phyloP scores from a whole-genome alignment of 768 basidiomycete genomes.

The Podaxis sp. region DNA sequence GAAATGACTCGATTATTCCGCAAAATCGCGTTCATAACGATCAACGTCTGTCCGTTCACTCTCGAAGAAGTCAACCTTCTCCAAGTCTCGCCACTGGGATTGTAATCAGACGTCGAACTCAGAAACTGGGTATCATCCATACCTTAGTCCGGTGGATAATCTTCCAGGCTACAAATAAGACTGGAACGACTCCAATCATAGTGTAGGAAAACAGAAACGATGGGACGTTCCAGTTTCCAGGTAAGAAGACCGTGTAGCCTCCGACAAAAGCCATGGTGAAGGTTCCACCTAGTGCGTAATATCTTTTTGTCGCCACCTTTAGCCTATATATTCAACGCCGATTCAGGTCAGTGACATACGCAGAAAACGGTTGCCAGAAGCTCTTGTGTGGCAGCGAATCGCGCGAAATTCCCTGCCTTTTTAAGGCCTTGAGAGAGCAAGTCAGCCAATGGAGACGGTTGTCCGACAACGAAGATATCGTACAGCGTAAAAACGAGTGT shows the following conservation, averaged over 20 bases:
- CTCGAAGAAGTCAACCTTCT: slow-evolving; percentile 43
- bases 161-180: slow-evolving; percentile 47
- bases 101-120: not conserved
- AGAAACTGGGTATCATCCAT: slow-evolving; percentile 6
- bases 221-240: slow-evolving; percentile 45
- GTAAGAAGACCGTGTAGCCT: slow-evolving; percentile 51
- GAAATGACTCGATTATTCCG: slow-evolving; percentile 1
- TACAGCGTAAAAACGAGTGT: slow-evolving; percentile 46
- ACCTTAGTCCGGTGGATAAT: slow-evolving; percentile 39
- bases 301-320: slow-evolving; percentile 25
- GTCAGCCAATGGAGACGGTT: not conserved
- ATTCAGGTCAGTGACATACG: slow-evolving; percentile 24
- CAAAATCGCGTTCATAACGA: slow-evolving; percentile 35
- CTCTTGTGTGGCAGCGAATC: slow-evolving; percentile 43
- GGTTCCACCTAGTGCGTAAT: slow-evolving; percentile 44
- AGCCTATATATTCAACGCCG: not conserved
- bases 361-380: slow-evolving; percentile 52
- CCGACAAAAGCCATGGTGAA: slow-evolving; percentile 46
- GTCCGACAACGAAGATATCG: slow-evolving; percentile 12
- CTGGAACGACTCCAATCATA: slow-evolving; percentile 41
- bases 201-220: slow-evolving; percentile 50
- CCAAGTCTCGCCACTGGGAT: slow-evolving; percentile 37
- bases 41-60: slow-evolving; percentile 42
- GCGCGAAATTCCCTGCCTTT: slow-evolving; percentile 43
- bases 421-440: slow-evolving; percentile 33